These are phyloP conservation scores for Lindgomyces ingoldianus DNA, from an alignment of 495 filamentous ascomycete species.

Conservation along the genomic window DNA sequence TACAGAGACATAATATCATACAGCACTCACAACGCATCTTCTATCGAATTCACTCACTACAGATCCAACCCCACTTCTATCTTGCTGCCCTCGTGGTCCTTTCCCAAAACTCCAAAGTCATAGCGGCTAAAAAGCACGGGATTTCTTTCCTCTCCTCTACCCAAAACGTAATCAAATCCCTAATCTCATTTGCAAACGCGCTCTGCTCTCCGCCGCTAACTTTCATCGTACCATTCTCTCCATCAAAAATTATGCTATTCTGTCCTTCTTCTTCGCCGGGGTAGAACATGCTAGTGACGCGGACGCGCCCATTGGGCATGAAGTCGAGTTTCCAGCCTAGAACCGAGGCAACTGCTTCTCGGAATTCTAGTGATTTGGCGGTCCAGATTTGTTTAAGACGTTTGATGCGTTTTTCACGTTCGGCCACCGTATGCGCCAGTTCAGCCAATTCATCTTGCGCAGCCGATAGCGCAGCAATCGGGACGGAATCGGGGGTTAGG, in stretches of 20 bases:
- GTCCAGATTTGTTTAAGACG: slow-evolving; percentile 89
- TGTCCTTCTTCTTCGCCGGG: slow-evolving; percentile 64
- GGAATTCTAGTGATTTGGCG: slow-evolving; percentile 86
- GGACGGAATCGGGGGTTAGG: slow-evolving; percentile 56
- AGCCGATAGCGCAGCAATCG: slow-evolving; percentile 73
- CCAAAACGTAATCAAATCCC: slow-evolving; percentile 86
- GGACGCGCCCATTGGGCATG: slow-evolving; percentile 87
- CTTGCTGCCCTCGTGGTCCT: slow-evolving; percentile 63
- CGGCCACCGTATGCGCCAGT: slow-evolving; percentile 69
- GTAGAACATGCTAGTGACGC: slow-evolving; percentile 77
- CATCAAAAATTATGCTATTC: slow-evolving; percentile 95
- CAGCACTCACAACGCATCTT: no score
- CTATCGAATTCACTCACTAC: no score
- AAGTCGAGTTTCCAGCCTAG: slow-evolving; percentile 93
- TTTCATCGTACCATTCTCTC: slow-evolving; percentile 96
- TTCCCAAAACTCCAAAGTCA: slow-evolving; percentile 90
- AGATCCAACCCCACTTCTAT: no score
- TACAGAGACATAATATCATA: no score
- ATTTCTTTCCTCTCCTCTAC: slow-evolving; percentile 87
- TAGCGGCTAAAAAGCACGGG: slow-evolving; percentile 85
- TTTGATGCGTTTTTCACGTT: slow-evolving; percentile 78
- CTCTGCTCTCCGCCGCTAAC: slow-evolving; percentile 86
- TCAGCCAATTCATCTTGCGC: slow-evolving; percentile 70
- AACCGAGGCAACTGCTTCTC: slow-evolving; percentile 83
- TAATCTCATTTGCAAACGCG: slow-evolving; percentile 80